These are phyloP conservation scores for Vitis amurensis DNA, from an alignment of 164 flowering plant genomes.

Conservation along the genomic window DNA sequence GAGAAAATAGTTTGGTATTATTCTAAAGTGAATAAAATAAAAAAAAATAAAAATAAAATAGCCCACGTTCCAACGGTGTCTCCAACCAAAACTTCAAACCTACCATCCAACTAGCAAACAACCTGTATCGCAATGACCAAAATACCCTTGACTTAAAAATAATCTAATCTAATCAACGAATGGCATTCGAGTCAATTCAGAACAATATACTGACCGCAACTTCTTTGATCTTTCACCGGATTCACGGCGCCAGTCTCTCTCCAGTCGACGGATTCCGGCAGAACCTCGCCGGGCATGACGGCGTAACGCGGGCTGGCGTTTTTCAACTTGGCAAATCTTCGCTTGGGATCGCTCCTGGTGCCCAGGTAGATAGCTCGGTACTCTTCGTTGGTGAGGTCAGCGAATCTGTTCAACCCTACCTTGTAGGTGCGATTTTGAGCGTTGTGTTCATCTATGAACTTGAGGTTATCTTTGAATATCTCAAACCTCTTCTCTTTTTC, in stretches of 20 bases:
- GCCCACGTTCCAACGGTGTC: too few relatives aligned
- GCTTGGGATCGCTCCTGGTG: conserved; percentile 37
- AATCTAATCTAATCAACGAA: too few relatives aligned
- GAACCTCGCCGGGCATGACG: conserved; percentile 25
- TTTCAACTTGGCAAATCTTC: conserved; percentile 37
- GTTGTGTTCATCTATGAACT: conserved; percentile 76
- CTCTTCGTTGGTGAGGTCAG: conserved; percentile 83
- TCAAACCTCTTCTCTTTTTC: conserved; percentile 55
- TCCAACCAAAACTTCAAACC: background rate
- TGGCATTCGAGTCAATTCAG: too few relatives aligned
- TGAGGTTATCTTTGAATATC: conserved; percentile 69
- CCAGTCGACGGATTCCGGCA: conserved; percentile 65
- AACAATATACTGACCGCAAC: too few relatives aligned
- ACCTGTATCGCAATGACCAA: too few relatives aligned
- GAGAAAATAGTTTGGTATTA: too few relatives aligned
- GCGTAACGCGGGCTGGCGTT: conserved; percentile 36
- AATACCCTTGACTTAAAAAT: too few relatives aligned
- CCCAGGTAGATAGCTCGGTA: conserved; percentile 62
- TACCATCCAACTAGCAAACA: background rate
- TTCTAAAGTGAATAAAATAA: too few relatives aligned
- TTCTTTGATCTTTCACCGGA: conserved; percentile 22
- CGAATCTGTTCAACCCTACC: conserved; percentile 70
- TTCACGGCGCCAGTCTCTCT: conserved; percentile 49
- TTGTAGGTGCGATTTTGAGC: conserved; percentile 42
- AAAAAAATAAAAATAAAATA: too few relatives aligned